Percentiles rank a stretch among this genome's conserved stretches.
These are phyloP conservation scores for Gossypium stocksii DNA, from an alignment of 345 rosid species.

Conservation along the genomic window DNA sequence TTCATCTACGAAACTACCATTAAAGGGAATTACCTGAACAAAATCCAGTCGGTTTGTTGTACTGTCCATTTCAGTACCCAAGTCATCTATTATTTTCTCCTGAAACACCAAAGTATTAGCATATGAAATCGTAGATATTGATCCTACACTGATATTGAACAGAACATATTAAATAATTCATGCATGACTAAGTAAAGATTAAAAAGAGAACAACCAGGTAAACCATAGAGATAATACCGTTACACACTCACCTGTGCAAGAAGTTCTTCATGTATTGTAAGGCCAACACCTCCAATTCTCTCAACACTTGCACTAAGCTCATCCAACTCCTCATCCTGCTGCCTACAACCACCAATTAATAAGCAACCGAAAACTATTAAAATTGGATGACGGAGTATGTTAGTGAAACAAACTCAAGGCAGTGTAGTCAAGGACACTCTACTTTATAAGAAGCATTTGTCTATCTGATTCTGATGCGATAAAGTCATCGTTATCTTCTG, in stretches of 20 bases:
- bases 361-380: neutral
- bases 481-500: slow-evolving; percentile 65
- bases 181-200: neutral
- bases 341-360: slow-evolving; percentile 38
- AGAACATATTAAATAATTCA: neutral
- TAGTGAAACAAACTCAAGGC: neutral
- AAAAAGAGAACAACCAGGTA: neutral
- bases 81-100: slow-evolving; percentile 82
- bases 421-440: slow-evolving; percentile 18
- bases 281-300: slow-evolving; percentile 92
- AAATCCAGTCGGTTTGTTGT: slow-evolving; percentile 91
- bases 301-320: slow-evolving; percentile 86
- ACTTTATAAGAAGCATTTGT: slow-evolving; percentile 90
- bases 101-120: slow-evolving; percentile 35
- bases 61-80: slow-evolving; percentile 83
- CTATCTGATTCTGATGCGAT: slow-evolving; percentile 91
- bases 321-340: slow-evolving; percentile 94
- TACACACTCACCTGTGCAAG: slow-evolving; percentile 57
- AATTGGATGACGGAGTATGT: neutral
- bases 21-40: slow-evolving; percentile 63
- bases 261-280: slow-evolving; percentile 93
- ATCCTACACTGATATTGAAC: neutral
- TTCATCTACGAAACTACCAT: neutral
- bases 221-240: neutral
- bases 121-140: neutral